Percentiles rank a stretch among this genome's conserved stretches.
Conservation (phyloP, 305 asterid species). For the Rubia occidens region DNA sequence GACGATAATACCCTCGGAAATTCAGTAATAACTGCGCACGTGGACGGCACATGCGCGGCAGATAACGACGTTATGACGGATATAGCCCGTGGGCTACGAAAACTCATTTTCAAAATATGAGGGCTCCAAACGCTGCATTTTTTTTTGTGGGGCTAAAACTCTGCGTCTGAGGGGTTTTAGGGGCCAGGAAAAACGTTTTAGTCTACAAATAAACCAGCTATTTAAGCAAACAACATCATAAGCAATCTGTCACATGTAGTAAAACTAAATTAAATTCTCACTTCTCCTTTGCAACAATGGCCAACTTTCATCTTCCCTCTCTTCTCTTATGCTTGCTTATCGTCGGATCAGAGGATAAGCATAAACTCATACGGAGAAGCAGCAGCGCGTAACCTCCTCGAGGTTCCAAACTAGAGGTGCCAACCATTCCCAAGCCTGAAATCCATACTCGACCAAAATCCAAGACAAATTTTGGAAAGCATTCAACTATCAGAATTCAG, state of each 20-base stretch:
- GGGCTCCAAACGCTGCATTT: no score
- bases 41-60: no score
- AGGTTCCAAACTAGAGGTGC: constrained; percentile 11
- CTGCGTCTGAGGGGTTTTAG: no score
- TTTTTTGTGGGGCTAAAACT: no score
- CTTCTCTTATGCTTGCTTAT: constrained; percentile 18
- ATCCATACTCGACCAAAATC: constrained; percentile 8
- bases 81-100: no score
- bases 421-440: constrained; percentile 15
- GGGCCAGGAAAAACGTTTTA: no score
- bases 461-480: not conserved
- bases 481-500: no score
- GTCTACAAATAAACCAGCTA: not conserved
- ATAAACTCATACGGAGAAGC: constrained; percentile 9
- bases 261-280: not conserved
- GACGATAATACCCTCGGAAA: no score
- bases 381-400: constrained; percentile 24
- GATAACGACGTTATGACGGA: no score
- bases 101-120: no score
- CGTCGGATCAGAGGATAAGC: constrained; percentile 7
- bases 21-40: no score
- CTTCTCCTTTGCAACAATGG: constrained; percentile 23
- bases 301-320: constrained; percentile 14
- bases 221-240: not conserved
- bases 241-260: not conserved